Conservation (phyloP, 2,329 filamentous ascomycete species). For the Phyllosticta paracitricarpa region DNA sequence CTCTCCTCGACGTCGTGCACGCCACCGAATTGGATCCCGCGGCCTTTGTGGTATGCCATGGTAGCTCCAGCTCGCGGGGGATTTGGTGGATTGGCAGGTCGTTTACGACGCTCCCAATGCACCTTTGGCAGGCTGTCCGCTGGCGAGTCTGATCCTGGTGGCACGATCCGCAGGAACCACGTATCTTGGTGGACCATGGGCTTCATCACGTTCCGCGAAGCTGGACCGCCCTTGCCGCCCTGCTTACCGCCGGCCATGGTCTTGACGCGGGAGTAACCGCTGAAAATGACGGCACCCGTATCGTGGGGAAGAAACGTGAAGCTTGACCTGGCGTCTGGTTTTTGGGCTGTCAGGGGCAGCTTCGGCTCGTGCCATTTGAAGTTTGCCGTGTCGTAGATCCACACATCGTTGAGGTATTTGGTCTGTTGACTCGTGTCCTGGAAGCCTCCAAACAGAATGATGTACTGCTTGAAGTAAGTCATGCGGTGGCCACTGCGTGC, state of each 20-base stretch:
- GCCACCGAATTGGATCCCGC: constrained; percentile 87
- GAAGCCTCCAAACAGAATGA: constrained; percentile 91
- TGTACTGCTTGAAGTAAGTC: constrained; percentile 95
- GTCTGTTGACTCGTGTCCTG: constrained; percentile 94
- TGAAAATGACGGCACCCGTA: constrained; percentile 78
- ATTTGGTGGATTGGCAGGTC: constrained; percentile 77
- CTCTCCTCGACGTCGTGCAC: constrained; percentile 87
- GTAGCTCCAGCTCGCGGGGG: constrained; percentile 80
- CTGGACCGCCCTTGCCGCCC: constrained; percentile 46
- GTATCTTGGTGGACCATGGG: constrained; percentile 91
- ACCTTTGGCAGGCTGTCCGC: constrained; percentile 59
- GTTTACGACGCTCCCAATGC: constrained; percentile 88
- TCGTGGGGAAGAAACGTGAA: constrained; percentile 91
- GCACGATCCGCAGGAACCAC: constrained; percentile 78
- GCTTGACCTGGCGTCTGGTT: constrained; percentile 82
- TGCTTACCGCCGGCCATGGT: constrained; percentile 41
- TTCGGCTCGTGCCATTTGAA: constrained; percentile 75
- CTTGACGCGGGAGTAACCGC: constrained; percentile 90
- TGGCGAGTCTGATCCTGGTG: constrained; percentile 57
- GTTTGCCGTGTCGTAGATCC: constrained; percentile 87
- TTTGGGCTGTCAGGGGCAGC: constrained; percentile 67
- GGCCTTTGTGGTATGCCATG: constrained; percentile 88
- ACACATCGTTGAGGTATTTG: constrained; percentile 85
- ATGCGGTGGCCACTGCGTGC: constrained; percentile 88
- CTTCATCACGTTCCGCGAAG: constrained; percentile 64